Base-by-base conservation (phyloP, 2,329 filamentous ascomycete genomes). In the Penicillium paneum region DNA sequence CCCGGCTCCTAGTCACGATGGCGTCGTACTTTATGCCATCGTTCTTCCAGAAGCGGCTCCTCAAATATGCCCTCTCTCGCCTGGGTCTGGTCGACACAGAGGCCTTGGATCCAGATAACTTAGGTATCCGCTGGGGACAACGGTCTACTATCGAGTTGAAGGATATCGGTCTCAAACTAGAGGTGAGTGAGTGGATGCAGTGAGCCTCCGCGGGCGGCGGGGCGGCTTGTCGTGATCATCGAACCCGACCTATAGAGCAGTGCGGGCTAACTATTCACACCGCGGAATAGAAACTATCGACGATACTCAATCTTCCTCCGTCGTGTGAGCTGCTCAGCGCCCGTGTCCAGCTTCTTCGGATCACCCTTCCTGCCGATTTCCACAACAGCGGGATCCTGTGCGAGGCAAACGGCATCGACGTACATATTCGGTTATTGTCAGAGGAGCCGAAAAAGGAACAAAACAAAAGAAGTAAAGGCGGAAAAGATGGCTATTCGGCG, bases 31-130 rank as follows among this genome's bases (percentile, higher is more conserved):
- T 90, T 70, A 83, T 94, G 67, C 86, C 91, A 60, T 89, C 84
- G 64, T 90, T 80, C 64, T 78, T 96, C 79, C 90, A 92, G 76
- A 96, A 94, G 81, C 86, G 88, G 72, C 81, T 97, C 66, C 82
- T 97, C 61, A 87, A 90, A 63, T 96, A 94, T 78, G 90, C 87
- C 46, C 79, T 99, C 39, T 88, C 88, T 24, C 86, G 87, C 54
- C 81, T 96, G 55, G 91, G 96, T 64, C 81, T 97, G 52, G 83
- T 99, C 56, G 94, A 97, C 67, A 89, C 90, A 54, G 88, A 95
- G 68, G 87, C 89, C 12, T 78, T 97, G 62, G 89, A 97, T 67
- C 81, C 94, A 58, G 91, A 94, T 61, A 90, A 91, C 63, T 77
- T 97, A 59, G 91, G 95, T 64, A 84, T 97, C 63, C 86, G 86